Evolutionary conservation across 2,329 filamentous ascomycete species (phyloP).

Genomic region (Diplodia seriata): DNA sequence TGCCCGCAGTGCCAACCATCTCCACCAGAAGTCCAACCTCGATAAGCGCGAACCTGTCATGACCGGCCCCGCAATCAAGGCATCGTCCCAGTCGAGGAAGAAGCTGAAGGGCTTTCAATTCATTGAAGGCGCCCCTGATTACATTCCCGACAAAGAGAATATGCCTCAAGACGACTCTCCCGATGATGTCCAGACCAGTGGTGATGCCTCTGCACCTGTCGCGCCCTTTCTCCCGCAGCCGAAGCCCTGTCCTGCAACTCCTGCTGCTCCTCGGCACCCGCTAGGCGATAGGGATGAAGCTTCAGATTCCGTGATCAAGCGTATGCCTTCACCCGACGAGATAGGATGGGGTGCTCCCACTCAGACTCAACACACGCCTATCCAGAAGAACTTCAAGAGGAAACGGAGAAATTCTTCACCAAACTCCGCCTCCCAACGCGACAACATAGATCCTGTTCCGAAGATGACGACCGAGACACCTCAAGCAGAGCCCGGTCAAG

Average conservation of each 20-base stretch:
- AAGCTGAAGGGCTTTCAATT: slow-evolving; percentile 65
- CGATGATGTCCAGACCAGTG: neutral
- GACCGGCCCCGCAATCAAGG: slow-evolving; percentile 52
- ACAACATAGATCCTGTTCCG: slow-evolving; percentile 38
- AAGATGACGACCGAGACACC: slow-evolving; percentile 46
- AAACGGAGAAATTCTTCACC: slow-evolving; percentile 58
- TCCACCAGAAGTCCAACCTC: slow-evolving; percentile 38
- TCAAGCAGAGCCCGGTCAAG: slow-evolving; percentile 55
- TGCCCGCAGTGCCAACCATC: slow-evolving; percentile 41
- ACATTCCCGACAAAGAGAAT: slow-evolving; percentile 56
- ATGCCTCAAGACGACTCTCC: slow-evolving; percentile 1
- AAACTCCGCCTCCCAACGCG: slow-evolving; percentile 48
- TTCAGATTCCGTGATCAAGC: slow-evolving; percentile 53
- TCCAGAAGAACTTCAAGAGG: slow-evolving; percentile 45
- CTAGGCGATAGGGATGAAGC: slow-evolving; percentile 67
- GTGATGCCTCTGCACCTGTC: slow-evolving; percentile 35
- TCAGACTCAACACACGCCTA: slow-evolving; percentile 46
- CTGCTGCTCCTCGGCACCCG: slow-evolving; percentile 65
- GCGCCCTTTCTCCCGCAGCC: slow-evolving; percentile 42
- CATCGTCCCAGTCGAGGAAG: slow-evolving; percentile 60
- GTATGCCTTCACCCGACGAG: slow-evolving; percentile 63
- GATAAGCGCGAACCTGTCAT: slow-evolving; percentile 36
- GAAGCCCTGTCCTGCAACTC: slow-evolving; percentile 54
- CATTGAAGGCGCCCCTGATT: slow-evolving; percentile 46
- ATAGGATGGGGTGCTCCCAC: slow-evolving; percentile 60